Evolutionary conservation across 1,284 basidiomycete species (phyloP).

Genomic region (Ceratobasidium sp.): DNA sequence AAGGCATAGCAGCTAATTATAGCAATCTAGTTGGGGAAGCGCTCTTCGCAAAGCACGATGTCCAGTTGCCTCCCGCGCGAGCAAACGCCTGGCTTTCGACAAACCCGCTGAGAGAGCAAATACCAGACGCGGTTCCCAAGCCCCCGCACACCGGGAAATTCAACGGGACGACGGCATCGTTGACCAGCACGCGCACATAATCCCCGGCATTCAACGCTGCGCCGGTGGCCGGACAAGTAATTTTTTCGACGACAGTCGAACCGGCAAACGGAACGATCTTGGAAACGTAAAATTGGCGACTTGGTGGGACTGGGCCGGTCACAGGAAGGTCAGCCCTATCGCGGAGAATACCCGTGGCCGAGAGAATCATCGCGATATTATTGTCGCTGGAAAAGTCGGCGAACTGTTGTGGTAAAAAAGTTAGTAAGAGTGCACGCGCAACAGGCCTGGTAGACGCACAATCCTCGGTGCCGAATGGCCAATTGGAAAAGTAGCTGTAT

Average conservation of each 20-base stretch:
- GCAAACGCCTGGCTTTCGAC: slow-evolving; percentile 48
- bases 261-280: slow-evolving; percentile 50
- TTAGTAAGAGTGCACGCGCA: not conserved
- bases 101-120: slow-evolving; percentile 50
- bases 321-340: slow-evolving; percentile 29
- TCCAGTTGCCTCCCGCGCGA: slow-evolving; percentile 42
- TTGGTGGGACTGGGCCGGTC: slow-evolving; percentile 21
- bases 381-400: slow-evolving; percentile 58
- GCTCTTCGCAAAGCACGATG: slow-evolving; percentile 8
- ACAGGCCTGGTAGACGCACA: slow-evolving; percentile 7
- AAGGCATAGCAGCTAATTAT: not conserved
- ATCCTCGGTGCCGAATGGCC: slow-evolving; percentile 41
- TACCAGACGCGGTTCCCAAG: slow-evolving; percentile 42
- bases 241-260: slow-evolving; percentile 49
- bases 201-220: slow-evolving; percentile 4
- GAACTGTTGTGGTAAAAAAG: slow-evolving; percentile 39
- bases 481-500: slow-evolving; percentile 56
- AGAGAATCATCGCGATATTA: slow-evolving; percentile 57
- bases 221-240: slow-evolving; percentile 2
- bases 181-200: slow-evolving; percentile 51
- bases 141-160: slow-evolving; percentile 46
- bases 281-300: slow-evolving; percentile 26
- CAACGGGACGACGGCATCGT: slow-evolving; percentile 51
- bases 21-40: not conserved
- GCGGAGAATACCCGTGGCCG: slow-evolving; percentile 48